Percentiles rank a stretch among this genome's conserved stretches.
phyloP scores from a whole-genome alignment of 177 flowering plant species.

The Tripterygium wilfordii region DNA sequence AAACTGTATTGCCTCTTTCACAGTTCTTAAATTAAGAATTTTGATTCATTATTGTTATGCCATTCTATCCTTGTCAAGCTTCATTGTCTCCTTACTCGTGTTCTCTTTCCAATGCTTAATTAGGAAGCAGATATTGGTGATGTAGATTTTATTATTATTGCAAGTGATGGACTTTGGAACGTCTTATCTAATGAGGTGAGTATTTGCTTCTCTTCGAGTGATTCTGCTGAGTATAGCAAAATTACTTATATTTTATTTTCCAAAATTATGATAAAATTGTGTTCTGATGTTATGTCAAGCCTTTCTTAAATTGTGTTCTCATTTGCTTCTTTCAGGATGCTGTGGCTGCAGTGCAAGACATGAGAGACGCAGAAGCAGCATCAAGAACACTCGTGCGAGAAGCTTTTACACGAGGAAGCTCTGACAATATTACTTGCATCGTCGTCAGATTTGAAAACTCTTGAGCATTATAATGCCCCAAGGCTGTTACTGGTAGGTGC shows the following conservation, averaged over 20 bases:
- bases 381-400: constrained; percentile 56
- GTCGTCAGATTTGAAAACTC: constrained; percentile 52
- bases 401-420: constrained; percentile 66
- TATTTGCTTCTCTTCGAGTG: not conserved
- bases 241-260: no score
- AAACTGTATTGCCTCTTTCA: no score
- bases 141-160: constrained; percentile 68
- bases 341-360: constrained; percentile 46
- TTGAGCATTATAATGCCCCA: not conserved
- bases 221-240: no score
- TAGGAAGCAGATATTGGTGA: constrained; percentile 71
- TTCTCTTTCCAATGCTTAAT: not conserved
- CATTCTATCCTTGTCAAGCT: no score
- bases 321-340: constrained; percentile 52
- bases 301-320: no score
- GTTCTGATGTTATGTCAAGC: no score
- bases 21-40: no score
- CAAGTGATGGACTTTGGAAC: constrained; percentile 91
- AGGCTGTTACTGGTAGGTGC: no score
- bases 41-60: no score
- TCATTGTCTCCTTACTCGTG: not conserved
- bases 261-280: no score
- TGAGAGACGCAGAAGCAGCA: constrained; percentile 61
- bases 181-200: constrained; percentile 65
- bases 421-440: constrained; percentile 77